Evolutionary conservation across 2,329 filamentous ascomycete genomes (phyloP).

Genomic region (Zymoseptoria passerinii): DNA sequence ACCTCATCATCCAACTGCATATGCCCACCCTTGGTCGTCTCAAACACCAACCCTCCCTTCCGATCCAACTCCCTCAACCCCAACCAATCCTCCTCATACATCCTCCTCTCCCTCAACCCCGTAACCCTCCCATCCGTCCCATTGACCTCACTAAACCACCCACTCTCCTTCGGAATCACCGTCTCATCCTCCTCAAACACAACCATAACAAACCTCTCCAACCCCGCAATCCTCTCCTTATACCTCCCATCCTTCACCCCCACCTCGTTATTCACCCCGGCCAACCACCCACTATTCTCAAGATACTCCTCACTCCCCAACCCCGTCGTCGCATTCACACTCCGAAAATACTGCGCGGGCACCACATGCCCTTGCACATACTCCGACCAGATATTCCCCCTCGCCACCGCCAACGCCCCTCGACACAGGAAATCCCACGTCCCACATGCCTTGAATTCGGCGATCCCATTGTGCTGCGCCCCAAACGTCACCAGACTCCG

Average conservation of each 20-base stretch:
- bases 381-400: slow-evolving; percentile 68
- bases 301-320: slow-evolving; percentile 56
- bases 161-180: slow-evolving; percentile 80
- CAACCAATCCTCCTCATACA: slow-evolving; percentile 92
- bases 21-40: slow-evolving; percentile 65
- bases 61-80: slow-evolving; percentile 72
- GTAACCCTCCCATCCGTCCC: slow-evolving; percentile 53
- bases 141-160: slow-evolving; percentile 87
- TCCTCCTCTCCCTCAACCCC: slow-evolving; percentile 55
- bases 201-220: slow-evolving; percentile 72
- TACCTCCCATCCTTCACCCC: slow-evolving; percentile 64
- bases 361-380: slow-evolving; percentile 75
- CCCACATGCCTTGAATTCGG: slow-evolving; percentile 67
- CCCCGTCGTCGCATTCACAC: slow-evolving; percentile 52
- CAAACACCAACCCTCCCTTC: slow-evolving; percentile 70
- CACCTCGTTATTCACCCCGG: slow-evolving; percentile 94
- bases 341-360: slow-evolving; percentile 90
- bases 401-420: slow-evolving; percentile 67
- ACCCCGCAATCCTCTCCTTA: slow-evolving; percentile 55
- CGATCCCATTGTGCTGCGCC: slow-evolving; percentile 86
- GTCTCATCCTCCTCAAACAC: slow-evolving; percentile 80
- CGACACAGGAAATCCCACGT: slow-evolving; percentile 70
- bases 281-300: slow-evolving; percentile 74
- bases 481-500: slow-evolving; percentile 80
- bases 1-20: slow-evolving; percentile 67